Evolutionary conservation across 2,329 filamentous ascomycete species (phyloP).

Genomic region (Mollisiaceae sp.): DNA sequence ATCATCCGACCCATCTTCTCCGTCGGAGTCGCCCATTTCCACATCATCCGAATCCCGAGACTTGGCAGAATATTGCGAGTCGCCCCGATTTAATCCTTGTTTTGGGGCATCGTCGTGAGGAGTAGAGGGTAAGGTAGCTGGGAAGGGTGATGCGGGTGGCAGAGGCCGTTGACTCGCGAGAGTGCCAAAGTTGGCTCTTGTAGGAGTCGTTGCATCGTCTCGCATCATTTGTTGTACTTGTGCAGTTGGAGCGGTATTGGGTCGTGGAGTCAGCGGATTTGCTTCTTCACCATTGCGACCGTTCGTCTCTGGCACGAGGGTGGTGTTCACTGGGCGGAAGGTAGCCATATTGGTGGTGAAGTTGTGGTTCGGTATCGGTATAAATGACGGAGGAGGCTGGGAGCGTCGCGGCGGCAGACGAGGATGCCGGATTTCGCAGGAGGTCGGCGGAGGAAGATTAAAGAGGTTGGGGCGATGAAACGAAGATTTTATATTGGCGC

Average conservation of each 20-base stretch:
- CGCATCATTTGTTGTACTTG: slow-evolving; percentile 46
- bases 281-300: slow-evolving; percentile 51
- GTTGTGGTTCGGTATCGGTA: slow-evolving; percentile 20
- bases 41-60: slow-evolving; percentile 71
- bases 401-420: slow-evolving; percentile 24
- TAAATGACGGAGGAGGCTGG: slow-evolving; percentile 36
- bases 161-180: slow-evolving; percentile 58
- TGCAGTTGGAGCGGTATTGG: slow-evolving; percentile 50
- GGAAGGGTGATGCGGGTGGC: slow-evolving; percentile 57
- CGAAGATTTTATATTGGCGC: slow-evolving; percentile 30
- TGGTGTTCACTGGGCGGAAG: slow-evolving; percentile 66
- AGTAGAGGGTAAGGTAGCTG: slow-evolving; percentile 50
- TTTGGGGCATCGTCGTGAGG: slow-evolving; percentile 50
- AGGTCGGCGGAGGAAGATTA: slow-evolving; percentile 21
- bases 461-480: slow-evolving; percentile 32
- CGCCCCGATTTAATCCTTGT: slow-evolving; percentile 54
- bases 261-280: slow-evolving; percentile 58
- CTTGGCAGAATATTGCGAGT: slow-evolving; percentile 65
- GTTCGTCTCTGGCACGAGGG: slow-evolving; percentile 50
- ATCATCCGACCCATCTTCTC: slow-evolving; percentile 66
- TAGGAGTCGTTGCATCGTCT: slow-evolving; percentile 65
- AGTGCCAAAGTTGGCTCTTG: slow-evolving; percentile 58
- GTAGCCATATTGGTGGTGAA: slow-evolving; percentile 54
- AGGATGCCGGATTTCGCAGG: slow-evolving; percentile 25
- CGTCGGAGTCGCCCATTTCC: slow-evolving; percentile 71